Conservation (phyloP, 345 rosid genomes). For the Eucalyptus polybractea region DNA sequence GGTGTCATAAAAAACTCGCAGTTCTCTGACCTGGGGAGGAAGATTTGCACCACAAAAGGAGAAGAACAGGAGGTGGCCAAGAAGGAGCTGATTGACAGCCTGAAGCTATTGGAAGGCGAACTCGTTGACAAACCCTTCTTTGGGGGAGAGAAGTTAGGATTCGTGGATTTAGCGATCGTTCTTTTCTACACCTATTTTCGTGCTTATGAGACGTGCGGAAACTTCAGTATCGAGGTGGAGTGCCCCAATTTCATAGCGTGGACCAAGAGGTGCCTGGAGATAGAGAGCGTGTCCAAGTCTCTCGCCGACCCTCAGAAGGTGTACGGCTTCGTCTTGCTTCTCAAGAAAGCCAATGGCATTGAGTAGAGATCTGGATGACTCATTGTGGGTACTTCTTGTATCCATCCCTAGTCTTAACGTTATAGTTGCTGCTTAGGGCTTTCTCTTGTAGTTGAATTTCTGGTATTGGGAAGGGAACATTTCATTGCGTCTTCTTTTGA, state of each 20-base stretch:
- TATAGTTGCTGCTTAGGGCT: neutral
- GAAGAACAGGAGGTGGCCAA: neutral
- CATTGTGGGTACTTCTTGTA: neutral
- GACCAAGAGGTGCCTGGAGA: constrained; percentile 23
- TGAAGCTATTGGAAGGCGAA: neutral
- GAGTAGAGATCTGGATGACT: neutral
- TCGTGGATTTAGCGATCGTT: constrained; percentile 5
- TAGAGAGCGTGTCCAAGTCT: neutral
- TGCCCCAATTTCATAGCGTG: constrained; percentile 17
- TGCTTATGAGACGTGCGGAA: constrained; percentile 5
- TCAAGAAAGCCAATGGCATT: neutral
- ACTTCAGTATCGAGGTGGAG: constrained; percentile 12
- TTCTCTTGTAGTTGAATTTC: neutral
- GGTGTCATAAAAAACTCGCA: neutral
- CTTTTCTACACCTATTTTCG: constrained; percentile 8
- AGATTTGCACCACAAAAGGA: neutral
- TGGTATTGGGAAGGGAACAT: neutral
- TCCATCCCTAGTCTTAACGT: neutral
- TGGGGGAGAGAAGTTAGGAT: constrained; percentile 15
- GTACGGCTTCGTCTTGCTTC: neutral
- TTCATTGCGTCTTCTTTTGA: neutral
- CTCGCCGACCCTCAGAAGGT: neutral
- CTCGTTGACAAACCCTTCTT: constrained; percentile 20
- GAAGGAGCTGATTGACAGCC: neutral
- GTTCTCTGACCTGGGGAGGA: neutral